Conservation (phyloP, 2,329 filamentous ascomycete species). For the Cyphellophora attinorum region DNA sequence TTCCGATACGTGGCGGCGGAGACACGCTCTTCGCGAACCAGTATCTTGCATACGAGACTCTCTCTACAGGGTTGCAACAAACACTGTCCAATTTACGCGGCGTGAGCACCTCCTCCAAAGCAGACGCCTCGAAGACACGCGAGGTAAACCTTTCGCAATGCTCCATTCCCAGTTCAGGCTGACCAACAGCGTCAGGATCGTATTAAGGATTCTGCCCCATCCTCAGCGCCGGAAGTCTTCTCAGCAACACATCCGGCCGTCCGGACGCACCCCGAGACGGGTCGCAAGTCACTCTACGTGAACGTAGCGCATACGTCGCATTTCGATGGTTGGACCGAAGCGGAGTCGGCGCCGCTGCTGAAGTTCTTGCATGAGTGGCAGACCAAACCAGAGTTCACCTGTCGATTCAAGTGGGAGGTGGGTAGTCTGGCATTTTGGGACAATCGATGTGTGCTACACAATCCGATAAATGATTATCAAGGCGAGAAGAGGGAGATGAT, state of each 20-base stretch:
- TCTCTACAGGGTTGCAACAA: slow-evolving; percentile 22
- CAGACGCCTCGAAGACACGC: slow-evolving; percentile 20
- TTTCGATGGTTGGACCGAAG: slow-evolving; percentile 21
- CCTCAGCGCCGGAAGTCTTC: slow-evolving; percentile 7
- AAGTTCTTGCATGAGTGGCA: slow-evolving; percentile 18
- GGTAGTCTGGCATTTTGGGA: slow-evolving; percentile 45
- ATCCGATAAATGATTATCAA: slow-evolving; percentile 18
- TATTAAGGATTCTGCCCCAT: slow-evolving; percentile 14
- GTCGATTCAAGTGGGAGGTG: slow-evolving; percentile 40
- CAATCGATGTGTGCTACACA: slow-evolving; percentile 27
- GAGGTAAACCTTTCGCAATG: too few species aligned
- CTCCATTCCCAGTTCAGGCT: too few species aligned
- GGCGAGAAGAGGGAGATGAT: slow-evolving; percentile 14
- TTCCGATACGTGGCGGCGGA: slow-evolving; percentile 21
- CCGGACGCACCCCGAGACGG: slow-evolving; percentile 25
- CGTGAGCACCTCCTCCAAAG: slow-evolving; percentile 15
- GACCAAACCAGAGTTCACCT: slow-evolving; percentile 17
- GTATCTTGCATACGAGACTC: slow-evolving; percentile 21
- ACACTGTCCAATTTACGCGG: slow-evolving; percentile 21
- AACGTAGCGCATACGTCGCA: slow-evolving; percentile 24
- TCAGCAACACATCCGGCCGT: slow-evolving; percentile 24
- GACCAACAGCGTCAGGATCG: too few species aligned
- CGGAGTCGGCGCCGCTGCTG: slow-evolving; percentile 18
- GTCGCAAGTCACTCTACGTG: slow-evolving; percentile 25
- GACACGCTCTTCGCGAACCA: slow-evolving; percentile 23